A percentile compares a stretch with the other conserved stretches of the same genome.
phyloP scores from a whole-genome alignment of 768 basidiomycete genomes.

The Suillus lakei region DNA sequence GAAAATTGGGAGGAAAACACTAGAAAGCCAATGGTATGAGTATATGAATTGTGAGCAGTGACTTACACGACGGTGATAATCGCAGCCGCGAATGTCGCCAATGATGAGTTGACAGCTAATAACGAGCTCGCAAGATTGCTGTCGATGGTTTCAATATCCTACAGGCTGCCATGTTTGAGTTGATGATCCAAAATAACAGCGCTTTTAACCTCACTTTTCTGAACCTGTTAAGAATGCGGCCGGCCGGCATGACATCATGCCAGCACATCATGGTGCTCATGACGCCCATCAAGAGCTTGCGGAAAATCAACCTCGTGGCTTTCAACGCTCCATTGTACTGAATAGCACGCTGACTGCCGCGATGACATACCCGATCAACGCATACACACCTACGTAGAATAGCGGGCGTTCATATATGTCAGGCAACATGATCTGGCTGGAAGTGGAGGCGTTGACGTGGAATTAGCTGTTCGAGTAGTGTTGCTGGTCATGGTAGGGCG shows the following conservation, averaged over 20 bases:
- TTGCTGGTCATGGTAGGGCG: constrained; percentile 22
- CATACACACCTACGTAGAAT: constrained; percentile 75
- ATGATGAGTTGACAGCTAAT: constrained; percentile 76
- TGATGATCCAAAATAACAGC: background rate
- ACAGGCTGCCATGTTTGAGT: constrained; percentile 1
- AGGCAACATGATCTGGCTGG: constrained; percentile 40
- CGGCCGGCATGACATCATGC: constrained; percentile 80
- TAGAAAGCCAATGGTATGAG: constrained; percentile 20
- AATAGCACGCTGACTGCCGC: constrained; percentile 53
- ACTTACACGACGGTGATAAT: constrained; percentile 71
- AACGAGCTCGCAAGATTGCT: constrained; percentile 67
- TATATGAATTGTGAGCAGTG: constrained; percentile 18
- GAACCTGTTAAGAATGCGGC: constrained; percentile 87
- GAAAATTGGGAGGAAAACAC: constrained; percentile 83
- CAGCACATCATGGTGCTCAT: constrained; percentile 85
- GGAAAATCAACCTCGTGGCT: constrained; percentile 43
- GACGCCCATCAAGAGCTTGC: constrained; percentile 65
- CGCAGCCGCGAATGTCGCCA: constrained; percentile 79
- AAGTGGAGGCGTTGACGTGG: constrained; percentile 17
- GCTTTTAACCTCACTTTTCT: constrained; percentile 53
- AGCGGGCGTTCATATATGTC: constrained; percentile 62
- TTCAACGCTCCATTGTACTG: constrained; percentile 61
- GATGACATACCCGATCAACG: constrained; percentile 56
- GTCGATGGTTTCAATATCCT: constrained; percentile 90
- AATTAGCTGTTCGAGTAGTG: constrained; percentile 22